Evolutionary conservation across 306 rosid species (phyloP).

Genomic region (Prunus campanulata): DNA sequence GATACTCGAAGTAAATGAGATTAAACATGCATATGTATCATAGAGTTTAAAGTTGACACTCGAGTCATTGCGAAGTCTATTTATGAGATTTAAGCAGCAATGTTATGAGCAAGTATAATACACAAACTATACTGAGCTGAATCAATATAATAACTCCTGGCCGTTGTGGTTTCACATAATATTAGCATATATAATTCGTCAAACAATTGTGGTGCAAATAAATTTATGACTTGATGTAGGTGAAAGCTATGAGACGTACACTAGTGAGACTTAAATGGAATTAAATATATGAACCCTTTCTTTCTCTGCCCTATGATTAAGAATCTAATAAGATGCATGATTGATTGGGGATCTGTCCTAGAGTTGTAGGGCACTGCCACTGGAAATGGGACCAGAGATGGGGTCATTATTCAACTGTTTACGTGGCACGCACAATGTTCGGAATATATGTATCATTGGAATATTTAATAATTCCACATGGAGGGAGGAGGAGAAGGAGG

Average conservation of each 20-base stretch:
- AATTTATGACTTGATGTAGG: neutral
- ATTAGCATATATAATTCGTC: neutral
- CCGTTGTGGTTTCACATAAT: neutral
- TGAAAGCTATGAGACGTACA: neutral
- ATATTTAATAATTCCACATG: slow-evolving; percentile 46
- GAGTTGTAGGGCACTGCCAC: neutral
- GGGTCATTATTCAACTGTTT: slow-evolving; percentile 17
- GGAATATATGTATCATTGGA: neutral
- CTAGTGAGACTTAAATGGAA: neutral
- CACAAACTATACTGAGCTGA: neutral
- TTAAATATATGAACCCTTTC: no score
- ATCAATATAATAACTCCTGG: neutral
- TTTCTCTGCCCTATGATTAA: neutral
- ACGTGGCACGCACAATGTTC: neutral
- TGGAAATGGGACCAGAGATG: neutral
- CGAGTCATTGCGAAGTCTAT: no score
- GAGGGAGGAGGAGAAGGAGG: neutral
- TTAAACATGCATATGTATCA: no score
- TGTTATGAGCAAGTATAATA: no score
- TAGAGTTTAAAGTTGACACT: no score
- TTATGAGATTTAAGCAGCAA: no score
- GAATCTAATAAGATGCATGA: neutral
- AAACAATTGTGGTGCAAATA: neutral
- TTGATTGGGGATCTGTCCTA: neutral
- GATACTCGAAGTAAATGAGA: no score